Conservation (phyloP, 2,329 filamentous ascomycete species). For the Trichoderma endophyticum region DNA sequence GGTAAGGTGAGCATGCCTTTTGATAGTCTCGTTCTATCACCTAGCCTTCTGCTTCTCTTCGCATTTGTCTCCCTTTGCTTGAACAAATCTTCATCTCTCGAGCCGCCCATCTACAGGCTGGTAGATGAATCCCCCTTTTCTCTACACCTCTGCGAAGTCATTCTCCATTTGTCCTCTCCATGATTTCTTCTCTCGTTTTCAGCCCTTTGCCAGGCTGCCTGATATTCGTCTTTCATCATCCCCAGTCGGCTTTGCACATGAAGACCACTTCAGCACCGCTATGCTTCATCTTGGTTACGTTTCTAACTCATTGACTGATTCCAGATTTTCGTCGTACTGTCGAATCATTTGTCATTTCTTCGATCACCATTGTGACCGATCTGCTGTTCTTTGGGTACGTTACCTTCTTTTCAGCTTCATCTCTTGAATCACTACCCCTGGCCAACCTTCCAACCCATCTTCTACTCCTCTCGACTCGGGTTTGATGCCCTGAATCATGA, state of each 20-base stretch:
- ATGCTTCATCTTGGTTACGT: not conserved
- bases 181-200: not conserved
- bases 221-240: not conserved
- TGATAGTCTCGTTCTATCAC: not conserved
- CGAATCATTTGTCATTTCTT: slow-evolving; percentile 31
- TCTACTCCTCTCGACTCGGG: not conserved
- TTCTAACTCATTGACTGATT: not conserved
- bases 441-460: too few relatives aligned
- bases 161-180: not conserved
- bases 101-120: not conserved
- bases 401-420: not conserved
- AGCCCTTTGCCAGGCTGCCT: not conserved
- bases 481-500: not conserved
- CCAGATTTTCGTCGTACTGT: slow-evolving; percentile 31
- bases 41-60: not conserved
- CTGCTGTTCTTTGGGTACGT: slow-evolving; percentile 34
- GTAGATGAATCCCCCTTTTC: not conserved
- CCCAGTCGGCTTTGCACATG: not conserved
- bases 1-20: slow-evolving; percentile 28
- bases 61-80: not conserved
- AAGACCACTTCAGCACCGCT: not conserved
- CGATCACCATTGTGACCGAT: slow-evolving; percentile 30
- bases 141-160: not conserved
- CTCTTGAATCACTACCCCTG: not conserved
- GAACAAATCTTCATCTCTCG: not conserved